Evolutionary conservation across 2,329 filamentous ascomycete genomes (phyloP), one percentile per base, ranked within the genome.

Genomic region (Xylariales sp.): DNA sequence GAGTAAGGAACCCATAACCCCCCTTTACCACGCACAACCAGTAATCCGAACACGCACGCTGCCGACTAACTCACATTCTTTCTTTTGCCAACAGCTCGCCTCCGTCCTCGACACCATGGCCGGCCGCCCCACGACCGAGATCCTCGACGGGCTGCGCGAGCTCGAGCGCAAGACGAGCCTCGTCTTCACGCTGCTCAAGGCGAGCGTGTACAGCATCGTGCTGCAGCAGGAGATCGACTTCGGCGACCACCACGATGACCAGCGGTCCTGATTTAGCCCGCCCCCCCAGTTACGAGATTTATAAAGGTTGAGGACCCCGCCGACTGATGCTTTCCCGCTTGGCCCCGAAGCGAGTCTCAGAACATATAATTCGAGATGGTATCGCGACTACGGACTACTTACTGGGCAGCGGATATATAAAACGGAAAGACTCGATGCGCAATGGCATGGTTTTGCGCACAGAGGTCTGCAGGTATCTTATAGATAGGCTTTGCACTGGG

Each of bases 121-220:
- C 18, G 86, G 88, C 52, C 87, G 89, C 32, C 92, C 94, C 0
- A 91, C 93, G 28, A 91, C 91, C 6, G 93, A 92, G 72, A 94
- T 97, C 65, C 86, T 97, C 61, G 93, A 99, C 79, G 91, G 93
- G 8, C 85, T 99, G 74, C 86, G 96, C 62, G 90, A 94, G 50
- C 84, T 99, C 62, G 96, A 99, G 84, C 87, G 96, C 74, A 97
- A 98, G 85, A 97, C 95, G 50, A 94, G 93, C 73, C 84, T 97
- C 62, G 95, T 97, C 28, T 98, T 97, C 81, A 99, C 96, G 70
- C 82, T 98, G 78, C 86, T 99, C 78, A 99, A 99, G 84, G 95
- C 96, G 18, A 98, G 95, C 80, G 96, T 99, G 71, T 99, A 99
- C 83, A 97, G 93, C 78, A 99, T 99, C 83, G 94, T 99, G 69